Conservation (phyloP, 106 monocot species). For the Cymbidium sinense region DNA sequence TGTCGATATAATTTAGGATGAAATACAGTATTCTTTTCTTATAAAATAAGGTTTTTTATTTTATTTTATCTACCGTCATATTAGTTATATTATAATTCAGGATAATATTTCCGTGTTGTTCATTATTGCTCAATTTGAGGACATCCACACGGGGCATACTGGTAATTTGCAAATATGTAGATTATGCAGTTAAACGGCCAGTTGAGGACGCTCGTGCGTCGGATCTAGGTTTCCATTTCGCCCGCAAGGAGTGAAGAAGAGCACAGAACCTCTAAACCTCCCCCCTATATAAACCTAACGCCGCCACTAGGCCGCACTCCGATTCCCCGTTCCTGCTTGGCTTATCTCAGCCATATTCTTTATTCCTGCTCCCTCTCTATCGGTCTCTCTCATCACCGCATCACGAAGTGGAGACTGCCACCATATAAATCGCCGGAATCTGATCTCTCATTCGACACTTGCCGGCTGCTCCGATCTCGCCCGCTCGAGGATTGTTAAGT, state of each 20-base stretch:
- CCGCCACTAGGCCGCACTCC: not conserved
- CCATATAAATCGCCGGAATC: not conserved
- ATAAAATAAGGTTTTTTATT: too few species aligned
- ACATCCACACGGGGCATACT: not conserved
- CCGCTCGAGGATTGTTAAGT: not conserved
- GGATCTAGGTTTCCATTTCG: constrained; percentile 23
- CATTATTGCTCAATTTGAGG: too few species aligned
- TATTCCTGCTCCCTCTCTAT: not conserved
- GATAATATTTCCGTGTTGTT: too few species aligned
- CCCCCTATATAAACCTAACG: not conserved
- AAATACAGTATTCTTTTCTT: too few species aligned
- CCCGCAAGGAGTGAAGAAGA: too few species aligned
- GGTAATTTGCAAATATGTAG: not conserved
- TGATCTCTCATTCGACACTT: not conserved
- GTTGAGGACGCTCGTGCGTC: not conserved
- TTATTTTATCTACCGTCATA: too few species aligned
- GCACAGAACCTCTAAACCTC: not conserved
- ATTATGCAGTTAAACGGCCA: not conserved
- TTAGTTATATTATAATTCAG: too few species aligned
- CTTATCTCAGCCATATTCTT: not conserved
- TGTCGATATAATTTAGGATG: too few species aligned
- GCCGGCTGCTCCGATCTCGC: not conserved
- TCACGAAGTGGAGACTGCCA: not conserved
- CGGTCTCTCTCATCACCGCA: not conserved
- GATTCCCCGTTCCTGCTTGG: not conserved